Percentiles rank a stretch among this genome's conserved stretches.
Evolutionary conservation across 2,329 filamentous ascomycete species (phyloP).

Genomic region (Diaporthe nobilis): DNA sequence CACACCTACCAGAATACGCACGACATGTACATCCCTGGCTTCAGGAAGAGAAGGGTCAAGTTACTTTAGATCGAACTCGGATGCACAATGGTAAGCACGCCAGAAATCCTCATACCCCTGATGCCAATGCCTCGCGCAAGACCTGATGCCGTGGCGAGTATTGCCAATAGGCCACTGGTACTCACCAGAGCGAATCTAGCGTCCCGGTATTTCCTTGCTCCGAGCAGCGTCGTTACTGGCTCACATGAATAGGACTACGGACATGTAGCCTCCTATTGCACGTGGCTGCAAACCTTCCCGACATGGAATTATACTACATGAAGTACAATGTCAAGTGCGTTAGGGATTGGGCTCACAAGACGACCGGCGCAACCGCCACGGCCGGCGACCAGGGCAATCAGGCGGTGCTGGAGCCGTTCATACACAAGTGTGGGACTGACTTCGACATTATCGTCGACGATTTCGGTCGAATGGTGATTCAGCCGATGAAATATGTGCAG

Average conservation of each 20-base stretch:
- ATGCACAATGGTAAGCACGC: constrained; percentile 52
- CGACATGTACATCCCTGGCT: constrained; percentile 53
- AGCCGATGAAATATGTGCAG: constrained; percentile 54
- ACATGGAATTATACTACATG: constrained; percentile 44
- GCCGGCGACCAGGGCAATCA: not conserved
- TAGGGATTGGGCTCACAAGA: not conserved
- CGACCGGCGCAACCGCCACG: not conserved
- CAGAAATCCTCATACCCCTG: not conserved
- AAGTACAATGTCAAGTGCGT: constrained; percentile 49
- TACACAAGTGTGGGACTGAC: constrained; percentile 34
- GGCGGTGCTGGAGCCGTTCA: not conserved
- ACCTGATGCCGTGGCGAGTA: not conserved
- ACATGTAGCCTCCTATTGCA: constrained; percentile 56
- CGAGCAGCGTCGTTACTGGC: not conserved
- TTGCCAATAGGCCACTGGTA: too few relatives aligned
- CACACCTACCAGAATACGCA: constrained; percentile 48
- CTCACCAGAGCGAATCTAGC: not conserved
- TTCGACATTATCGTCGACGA: constrained; percentile 60
- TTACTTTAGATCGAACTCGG: constrained; percentile 59
- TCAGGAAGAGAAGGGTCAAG: constrained; percentile 53
- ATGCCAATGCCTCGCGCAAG: not conserved
- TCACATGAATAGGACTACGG: constrained; percentile 46
- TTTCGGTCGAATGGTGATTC: constrained; percentile 55
- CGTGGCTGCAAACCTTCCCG: constrained; percentile 57
- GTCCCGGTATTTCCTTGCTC: not conserved